These are phyloP conservation scores for Neofusicoccum umdonicola DNA, from an alignment of 2,329 filamentous ascomycete species.

Conservation along the genomic window DNA sequence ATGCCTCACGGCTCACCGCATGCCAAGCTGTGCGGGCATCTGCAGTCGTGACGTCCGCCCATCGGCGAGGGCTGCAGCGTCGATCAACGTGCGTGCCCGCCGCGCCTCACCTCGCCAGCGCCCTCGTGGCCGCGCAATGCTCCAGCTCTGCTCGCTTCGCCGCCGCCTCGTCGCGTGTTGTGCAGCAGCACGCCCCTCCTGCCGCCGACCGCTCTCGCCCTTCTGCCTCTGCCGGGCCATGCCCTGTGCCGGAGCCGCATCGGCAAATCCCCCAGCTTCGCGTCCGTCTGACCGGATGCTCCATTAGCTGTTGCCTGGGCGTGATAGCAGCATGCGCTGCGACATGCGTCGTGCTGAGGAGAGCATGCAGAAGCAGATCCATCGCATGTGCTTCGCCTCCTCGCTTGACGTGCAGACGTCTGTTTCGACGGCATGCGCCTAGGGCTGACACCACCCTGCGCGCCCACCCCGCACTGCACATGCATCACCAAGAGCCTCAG, in stretches of 20 bases:
- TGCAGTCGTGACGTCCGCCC: not conserved
- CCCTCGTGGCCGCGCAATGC: not conserved
- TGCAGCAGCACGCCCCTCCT: not conserved
- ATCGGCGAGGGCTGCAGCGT: not conserved
- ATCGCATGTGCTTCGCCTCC: not conserved
- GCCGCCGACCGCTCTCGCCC: too few relatives aligned
- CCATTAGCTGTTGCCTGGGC: not conserved
- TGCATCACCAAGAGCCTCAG: not conserved
- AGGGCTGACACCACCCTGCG: slow-evolving; percentile 3
- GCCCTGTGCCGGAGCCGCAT: not conserved
- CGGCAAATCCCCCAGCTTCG: not conserved
- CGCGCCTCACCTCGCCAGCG: not conserved
- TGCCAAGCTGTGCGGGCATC: not conserved
- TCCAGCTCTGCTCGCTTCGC: not conserved
- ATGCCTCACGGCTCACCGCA: slow-evolving; percentile 2
- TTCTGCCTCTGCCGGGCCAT: too few relatives aligned
- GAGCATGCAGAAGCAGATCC: not conserved
- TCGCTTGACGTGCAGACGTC: not conserved
- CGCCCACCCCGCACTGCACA: not conserved
- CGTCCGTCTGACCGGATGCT: not conserved
- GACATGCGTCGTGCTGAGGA: not conserved
- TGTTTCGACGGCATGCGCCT: not conserved
- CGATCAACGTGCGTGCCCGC: not conserved
- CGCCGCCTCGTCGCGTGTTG: not conserved
- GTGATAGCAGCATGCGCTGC: not conserved